Conservation (phyloP, 768 basidiomycete genomes). For the Kwoniella sp. region DNA sequence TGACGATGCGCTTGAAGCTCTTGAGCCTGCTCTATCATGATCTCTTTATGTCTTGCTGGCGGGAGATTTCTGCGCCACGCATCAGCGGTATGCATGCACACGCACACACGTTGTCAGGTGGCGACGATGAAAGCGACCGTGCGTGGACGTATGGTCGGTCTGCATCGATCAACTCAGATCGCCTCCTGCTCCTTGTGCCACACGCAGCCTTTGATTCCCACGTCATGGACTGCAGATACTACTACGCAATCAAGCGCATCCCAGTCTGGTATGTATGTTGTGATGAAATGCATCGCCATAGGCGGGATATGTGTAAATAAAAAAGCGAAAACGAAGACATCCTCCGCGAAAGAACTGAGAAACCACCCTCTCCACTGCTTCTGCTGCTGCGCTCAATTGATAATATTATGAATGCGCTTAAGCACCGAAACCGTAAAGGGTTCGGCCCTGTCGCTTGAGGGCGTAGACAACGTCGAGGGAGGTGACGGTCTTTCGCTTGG, state of each 20-base stretch:
- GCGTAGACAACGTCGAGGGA: slow-evolving; percentile 69
- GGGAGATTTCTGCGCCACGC: too few species aligned
- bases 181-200: too few species aligned
- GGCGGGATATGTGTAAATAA: slow-evolving; percentile 19
- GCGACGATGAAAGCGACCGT: too few species aligned
- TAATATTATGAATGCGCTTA: slow-evolving; percentile 42
- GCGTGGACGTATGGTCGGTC: too few species aligned
- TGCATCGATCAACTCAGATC: too few species aligned
- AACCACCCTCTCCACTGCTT: background rate
- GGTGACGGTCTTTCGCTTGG: slow-evolving; percentile 65
- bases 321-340: slow-evolving; percentile 25
- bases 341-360: background rate
- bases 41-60: too few species aligned
- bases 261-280: background rate
- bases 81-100: too few species aligned
- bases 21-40: too few species aligned
- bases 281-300: slow-evolving; percentile 25
- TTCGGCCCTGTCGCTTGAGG: slow-evolving; percentile 65
- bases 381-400: background rate
- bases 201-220: too few species aligned
- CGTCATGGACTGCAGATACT: too few species aligned
- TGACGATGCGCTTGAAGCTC: slow-evolving; percentile 1
- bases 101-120: too few species aligned
- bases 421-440: slow-evolving; percentile 65
- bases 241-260: background rate